Evolutionary conservation across 352 stramenopile genomes (phyloP).

Genomic region (Phytophthora tubulina): DNA sequence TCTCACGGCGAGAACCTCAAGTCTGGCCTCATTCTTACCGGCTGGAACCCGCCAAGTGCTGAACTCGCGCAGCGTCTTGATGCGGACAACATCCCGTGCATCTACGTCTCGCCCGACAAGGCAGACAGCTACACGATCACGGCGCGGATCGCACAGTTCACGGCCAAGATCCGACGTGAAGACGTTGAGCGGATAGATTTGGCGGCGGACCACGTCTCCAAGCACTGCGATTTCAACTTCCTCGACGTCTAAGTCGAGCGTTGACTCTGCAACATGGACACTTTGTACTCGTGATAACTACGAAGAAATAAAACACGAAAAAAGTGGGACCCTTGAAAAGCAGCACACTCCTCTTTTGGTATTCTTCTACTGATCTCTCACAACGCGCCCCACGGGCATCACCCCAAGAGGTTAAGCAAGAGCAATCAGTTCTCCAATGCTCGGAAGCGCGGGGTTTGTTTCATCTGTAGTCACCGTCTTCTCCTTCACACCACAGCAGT

Average conservation of each 20-base stretch:
- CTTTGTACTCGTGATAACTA: conserved; percentile 6
- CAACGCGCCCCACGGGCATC: conserved; percentile 6
- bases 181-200: conserved; percentile 80
- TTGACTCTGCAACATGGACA: conserved; percentile 15
- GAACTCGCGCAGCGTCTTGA: conserved; percentile 75
- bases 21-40: conserved; percentile 85
- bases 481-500: conserved; percentile 18
- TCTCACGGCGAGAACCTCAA: conserved; percentile 73
- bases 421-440: background rate
- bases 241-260: conserved; percentile 45
- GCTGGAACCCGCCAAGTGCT: conserved; percentile 79
- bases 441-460: conserved; percentile 13
- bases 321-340: conserved; percentile 23
- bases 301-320: conserved; percentile 18
- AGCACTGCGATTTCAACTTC: conserved; percentile 88
- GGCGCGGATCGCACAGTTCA: conserved; percentile 81
- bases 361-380: conserved; percentile 41
- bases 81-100: conserved; percentile 88
- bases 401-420: background rate
- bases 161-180: conserved; percentile 82
- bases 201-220: conserved; percentile 81
- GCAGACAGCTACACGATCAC: conserved; percentile 91
- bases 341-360: conserved; percentile 28
- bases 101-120: conserved; percentile 86
- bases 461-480: conserved; percentile 26